These are phyloP conservation scores for Monilinia laxa DNA, from an alignment of 2,329 filamentous ascomycete genomes.

Conservation along the genomic window DNA sequence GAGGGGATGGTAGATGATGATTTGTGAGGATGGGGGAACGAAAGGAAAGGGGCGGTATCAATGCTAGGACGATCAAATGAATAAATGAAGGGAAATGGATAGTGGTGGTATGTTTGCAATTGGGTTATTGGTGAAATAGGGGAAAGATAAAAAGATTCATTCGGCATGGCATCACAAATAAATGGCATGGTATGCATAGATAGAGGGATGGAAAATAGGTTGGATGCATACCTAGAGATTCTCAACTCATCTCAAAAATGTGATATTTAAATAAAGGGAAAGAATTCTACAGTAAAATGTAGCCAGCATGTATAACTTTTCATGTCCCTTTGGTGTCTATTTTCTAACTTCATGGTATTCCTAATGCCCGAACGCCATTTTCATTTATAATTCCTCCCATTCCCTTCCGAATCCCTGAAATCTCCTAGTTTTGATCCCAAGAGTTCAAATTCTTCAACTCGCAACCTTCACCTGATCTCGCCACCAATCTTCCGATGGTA, in stretches of 20 bases:
- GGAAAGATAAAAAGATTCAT: background rate
- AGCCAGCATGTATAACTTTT: background rate
- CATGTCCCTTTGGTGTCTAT: background rate
- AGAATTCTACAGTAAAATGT: background rate
- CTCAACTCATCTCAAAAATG: constrained; percentile 16
- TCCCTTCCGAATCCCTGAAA: background rate
- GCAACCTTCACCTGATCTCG: constrained; percentile 58
- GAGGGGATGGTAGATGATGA: constrained; percentile 69
- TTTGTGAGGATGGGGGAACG: background rate
- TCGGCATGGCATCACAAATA: background rate
- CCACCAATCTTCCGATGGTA: constrained; percentile 69
- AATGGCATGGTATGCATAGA: background rate
- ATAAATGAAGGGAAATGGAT: background rate
- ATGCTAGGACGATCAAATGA: background rate
- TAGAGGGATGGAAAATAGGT: constrained; percentile 8
- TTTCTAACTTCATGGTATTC: constrained; percentile 13
- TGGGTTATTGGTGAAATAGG: background rate
- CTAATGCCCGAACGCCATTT: constrained; percentile 13
- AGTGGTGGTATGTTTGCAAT: constrained; percentile 1
- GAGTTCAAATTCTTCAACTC: constrained; percentile 56
- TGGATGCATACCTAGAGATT: constrained; percentile 7
- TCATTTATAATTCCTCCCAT: background rate
- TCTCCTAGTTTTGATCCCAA: constrained; percentile 33
- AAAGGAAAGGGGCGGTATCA: background rate
- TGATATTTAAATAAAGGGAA: background rate